Base-by-base conservation (phyloP, 2,329 filamentous ascomycete species). In the Pochonia chlamydosporia region DNA sequence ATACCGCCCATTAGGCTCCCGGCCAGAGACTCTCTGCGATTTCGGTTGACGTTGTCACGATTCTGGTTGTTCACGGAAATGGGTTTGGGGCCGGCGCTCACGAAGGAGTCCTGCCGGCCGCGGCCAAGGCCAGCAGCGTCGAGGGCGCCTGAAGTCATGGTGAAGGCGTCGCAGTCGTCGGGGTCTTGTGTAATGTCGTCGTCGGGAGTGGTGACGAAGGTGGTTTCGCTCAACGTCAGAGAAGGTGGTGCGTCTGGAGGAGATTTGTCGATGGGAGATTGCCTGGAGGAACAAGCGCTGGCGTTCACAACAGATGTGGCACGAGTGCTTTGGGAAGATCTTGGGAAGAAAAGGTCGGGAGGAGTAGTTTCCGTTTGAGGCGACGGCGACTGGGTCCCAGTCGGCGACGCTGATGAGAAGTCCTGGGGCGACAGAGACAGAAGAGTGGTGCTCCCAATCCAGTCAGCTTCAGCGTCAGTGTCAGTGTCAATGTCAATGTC, bases 1-100 rank as follows among this genome's bases (percentile, higher is more conserved):
- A 96, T 90, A 59, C 92, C 91, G 54, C 84, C 86, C 70, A 84
- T 81, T 49, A 84, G 66, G 60, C 81, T 85, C 42, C 80, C 81
- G 14, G 80, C 81, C 28, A 84, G 64, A 48, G 75, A 81, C 63
- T 85, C 82, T 56, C 81, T 73, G 53, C 81, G 74, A 46, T 72
- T 75, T 52, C 79, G 75, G 60, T 72, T 74, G 56, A 75, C 72
- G 57, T 72, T 68, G 56, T 81, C 78, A 65, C 79, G 76, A 60
- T 82, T 82, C 44, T 79, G 74, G 57, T 82, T 84, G 59, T 74
- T 76, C 73, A 84, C 80, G 50, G 79, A 82, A 54, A 85, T 85
- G 56, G 82, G 81, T 64, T 82, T 84, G 20, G 81, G 78, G 42
- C 79, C 79, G 49, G 78, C 76, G 67, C 78, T 81, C 63, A 81